Conservation (phyloP, 129 eudicot species). For the Apium graveolens region DNA sequence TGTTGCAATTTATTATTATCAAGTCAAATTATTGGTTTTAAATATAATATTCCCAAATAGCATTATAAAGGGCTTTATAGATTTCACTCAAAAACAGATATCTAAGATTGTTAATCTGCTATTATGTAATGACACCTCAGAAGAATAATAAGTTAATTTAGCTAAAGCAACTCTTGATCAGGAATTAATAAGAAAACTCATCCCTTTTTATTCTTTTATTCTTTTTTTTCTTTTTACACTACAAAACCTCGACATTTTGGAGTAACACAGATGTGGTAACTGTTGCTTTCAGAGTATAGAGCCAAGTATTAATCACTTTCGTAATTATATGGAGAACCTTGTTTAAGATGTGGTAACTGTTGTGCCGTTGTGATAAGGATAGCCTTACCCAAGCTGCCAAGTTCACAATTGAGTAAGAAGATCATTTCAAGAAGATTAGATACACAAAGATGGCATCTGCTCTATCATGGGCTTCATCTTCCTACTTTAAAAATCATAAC, state of each 20-base stretch:
- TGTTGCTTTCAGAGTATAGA: background rate
- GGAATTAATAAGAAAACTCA: background rate
- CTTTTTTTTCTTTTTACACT: background rate
- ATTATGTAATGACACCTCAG: background rate
- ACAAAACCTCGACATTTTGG: background rate
- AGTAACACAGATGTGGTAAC: constrained; percentile 1
- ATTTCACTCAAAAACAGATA: background rate
- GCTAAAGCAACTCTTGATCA: background rate
- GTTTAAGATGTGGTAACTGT: too few relatives aligned
- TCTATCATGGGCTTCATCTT: constrained; percentile 73
- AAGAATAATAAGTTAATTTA: background rate
- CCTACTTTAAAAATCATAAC: constrained; percentile 40
- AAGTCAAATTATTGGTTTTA: background rate
- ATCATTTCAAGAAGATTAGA: background rate
- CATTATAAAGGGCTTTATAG: background rate
- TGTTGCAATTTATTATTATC: background rate
- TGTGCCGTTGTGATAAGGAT: too few relatives aligned
- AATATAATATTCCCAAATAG: too few relatives aligned
- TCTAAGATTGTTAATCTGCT: background rate
- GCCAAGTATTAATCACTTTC: background rate
- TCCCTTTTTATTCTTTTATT: too few relatives aligned
- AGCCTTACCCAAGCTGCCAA: background rate
- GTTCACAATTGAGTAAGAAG: background rate
- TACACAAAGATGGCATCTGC: constrained; percentile 21
- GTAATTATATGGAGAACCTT: constrained; percentile 1